A percentile compares a stretch with the other conserved stretches of the same genome.
phyloP scores from a whole-genome alignment of 2,329 filamentous ascomycete genomes.

The Pyrenophora teres region DNA sequence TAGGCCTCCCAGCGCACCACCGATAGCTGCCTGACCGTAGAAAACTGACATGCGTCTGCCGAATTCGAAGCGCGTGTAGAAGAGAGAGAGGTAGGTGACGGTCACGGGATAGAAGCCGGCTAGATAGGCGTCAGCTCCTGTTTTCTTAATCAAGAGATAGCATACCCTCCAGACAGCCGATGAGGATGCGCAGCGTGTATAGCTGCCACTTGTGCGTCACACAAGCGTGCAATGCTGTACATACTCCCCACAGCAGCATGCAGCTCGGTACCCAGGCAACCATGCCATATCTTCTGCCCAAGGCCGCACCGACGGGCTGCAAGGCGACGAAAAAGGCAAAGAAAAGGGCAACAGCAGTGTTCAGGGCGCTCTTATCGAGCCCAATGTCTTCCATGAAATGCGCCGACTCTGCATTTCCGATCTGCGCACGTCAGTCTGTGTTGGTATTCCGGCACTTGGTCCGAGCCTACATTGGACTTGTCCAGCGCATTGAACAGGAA shows the following conservation, averaged over 20 bases:
- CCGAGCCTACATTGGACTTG: conserved; percentile 51
- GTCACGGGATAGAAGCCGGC: conserved; percentile 65
- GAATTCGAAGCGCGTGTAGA: conserved; percentile 64
- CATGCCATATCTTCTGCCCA: conserved; percentile 62
- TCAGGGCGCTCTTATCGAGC: conserved; percentile 57
- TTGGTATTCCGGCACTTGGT: background rate
- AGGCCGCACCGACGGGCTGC: conserved; percentile 61
- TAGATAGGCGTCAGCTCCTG: conserved; percentile 30
- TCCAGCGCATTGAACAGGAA: conserved; percentile 60
- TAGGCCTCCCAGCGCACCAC: conserved; percentile 61
- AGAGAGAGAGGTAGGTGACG: conserved; percentile 63
- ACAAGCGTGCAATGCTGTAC: conserved; percentile 55
- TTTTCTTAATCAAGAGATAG: background rate
- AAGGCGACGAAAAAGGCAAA: conserved; percentile 64
- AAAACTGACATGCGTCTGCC: conserved; percentile 60
- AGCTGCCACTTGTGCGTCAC: conserved; percentile 55
- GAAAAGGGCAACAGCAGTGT: conserved; percentile 62
- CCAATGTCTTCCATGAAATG: conserved; percentile 64
- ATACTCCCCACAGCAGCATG: conserved; percentile 60
- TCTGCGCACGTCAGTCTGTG: conserved; percentile 26
- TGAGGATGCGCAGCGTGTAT: conserved; percentile 51
- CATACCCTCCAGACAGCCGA: conserved; percentile 54
- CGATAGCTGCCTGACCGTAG: conserved; percentile 62
- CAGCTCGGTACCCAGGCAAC: conserved; percentile 61
- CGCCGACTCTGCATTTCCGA: conserved; percentile 62